Percentiles rank a stretch among this genome's conserved stretches.
Conservation (phyloP, 73 alveolate genomes). For the Breviolum minutum region DNA sequence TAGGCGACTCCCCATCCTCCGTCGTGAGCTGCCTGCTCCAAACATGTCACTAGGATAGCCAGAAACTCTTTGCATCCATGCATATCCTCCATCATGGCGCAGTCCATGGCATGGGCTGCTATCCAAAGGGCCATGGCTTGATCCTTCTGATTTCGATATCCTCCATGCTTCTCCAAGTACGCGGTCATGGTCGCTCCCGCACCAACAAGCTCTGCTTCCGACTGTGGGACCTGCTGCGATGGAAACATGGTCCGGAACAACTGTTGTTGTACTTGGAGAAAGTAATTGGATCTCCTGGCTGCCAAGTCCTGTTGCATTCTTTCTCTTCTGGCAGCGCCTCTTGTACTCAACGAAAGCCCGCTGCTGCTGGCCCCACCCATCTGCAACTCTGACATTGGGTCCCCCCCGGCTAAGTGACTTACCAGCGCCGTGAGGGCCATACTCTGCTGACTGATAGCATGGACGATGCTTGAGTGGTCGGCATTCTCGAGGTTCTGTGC, state of each 20-base stretch:
- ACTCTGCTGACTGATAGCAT: not conserved
- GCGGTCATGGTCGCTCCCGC: not conserved
- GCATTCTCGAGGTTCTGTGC: no score
- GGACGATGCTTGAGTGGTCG: not conserved
- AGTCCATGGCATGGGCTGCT: not conserved
- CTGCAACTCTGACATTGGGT: not conserved
- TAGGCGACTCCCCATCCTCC: not conserved
- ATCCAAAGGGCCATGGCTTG: not conserved
- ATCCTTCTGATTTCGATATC: not conserved
- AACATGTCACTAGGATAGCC: not conserved
- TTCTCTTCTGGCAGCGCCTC: not conserved
- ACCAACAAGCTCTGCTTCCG: not conserved
- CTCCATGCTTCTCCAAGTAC: not conserved
- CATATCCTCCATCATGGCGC: not conserved
- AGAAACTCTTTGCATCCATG: not conserved
- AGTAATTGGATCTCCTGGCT: not conserved
- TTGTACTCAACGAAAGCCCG: not conserved
- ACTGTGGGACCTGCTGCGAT: not conserved
- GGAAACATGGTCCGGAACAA: not conserved
- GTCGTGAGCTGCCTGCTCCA: not conserved
- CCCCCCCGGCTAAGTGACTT: not conserved
- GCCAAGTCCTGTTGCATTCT: not conserved
- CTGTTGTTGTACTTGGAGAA: not conserved
- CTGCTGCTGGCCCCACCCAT: not conserved
- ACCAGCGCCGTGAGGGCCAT: not conserved